A percentile compares a stretch with the other conserved stretches of the same genome.
These are phyloP conservation scores for Rosellinia necatrix DNA, from an alignment of 2,329 filamentous ascomycete genomes.

Conservation along the genomic window DNA sequence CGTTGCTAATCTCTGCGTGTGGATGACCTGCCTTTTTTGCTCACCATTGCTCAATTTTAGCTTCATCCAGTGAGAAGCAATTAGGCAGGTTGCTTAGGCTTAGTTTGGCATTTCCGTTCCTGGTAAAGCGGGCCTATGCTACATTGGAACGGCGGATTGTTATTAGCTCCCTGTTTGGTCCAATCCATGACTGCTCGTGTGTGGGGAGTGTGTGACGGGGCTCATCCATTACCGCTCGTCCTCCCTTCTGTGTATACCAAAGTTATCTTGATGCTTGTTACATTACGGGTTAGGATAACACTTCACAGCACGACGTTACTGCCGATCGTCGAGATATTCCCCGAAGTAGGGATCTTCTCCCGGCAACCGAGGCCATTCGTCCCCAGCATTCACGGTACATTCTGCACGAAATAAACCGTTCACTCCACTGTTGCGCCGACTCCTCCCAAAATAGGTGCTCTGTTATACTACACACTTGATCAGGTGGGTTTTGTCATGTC, in stretches of 20 bases:
- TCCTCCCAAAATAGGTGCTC: conserved; percentile 23
- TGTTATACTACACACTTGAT: too few relatives aligned
- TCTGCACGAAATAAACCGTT: conserved; percentile 20
- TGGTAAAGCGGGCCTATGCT: conserved; percentile 26
- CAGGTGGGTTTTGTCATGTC: background rate
- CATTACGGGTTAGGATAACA: conserved; percentile 11
- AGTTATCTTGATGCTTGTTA: background rate
- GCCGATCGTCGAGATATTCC: conserved; percentile 17
- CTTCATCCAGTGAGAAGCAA: conserved; percentile 15
- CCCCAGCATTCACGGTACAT: conserved; percentile 19
- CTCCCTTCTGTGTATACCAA: background rate
- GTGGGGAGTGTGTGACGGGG: background rate
- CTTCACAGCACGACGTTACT: conserved; percentile 24
- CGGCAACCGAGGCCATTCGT: conserved; percentile 22
- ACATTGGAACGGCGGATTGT: conserved; percentile 2
- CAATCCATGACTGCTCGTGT: conserved; percentile 7
- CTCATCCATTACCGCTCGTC: background rate
- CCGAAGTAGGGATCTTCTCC: conserved; percentile 24
- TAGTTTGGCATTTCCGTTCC: conserved; percentile 20
- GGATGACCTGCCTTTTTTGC: conserved; percentile 21
- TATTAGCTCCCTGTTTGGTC: conserved; percentile 7
- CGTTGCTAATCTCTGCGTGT: background rate
- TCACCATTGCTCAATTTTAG: conserved; percentile 12
- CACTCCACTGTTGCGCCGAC: conserved; percentile 26
- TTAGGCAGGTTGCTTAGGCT: conserved; percentile 22